These are phyloP conservation scores for Saturnispora bothae DNA, from an alignment of 805 yeast genomes.

Conservation along the genomic window DNA sequence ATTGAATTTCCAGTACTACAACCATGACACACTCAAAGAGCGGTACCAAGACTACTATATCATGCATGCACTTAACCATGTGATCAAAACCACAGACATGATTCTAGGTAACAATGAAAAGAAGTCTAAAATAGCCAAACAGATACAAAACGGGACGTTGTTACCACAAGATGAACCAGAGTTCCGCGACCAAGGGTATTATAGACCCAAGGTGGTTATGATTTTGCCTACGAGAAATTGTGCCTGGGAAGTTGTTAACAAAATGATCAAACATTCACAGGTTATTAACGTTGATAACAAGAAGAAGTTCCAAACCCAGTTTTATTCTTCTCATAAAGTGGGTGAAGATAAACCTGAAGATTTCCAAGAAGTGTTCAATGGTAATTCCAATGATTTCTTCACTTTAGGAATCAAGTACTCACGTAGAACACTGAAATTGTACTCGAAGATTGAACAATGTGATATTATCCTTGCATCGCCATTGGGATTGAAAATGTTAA, in stretches of 20 bases:
- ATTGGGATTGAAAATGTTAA: conserved; percentile 69
- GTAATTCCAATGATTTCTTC: conserved; percentile 87
- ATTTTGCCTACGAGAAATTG: conserved; percentile 76
- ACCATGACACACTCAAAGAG: conserved; percentile 29
- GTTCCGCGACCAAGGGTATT: conserved; percentile 87
- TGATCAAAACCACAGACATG: conserved; percentile 79
- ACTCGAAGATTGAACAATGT: conserved; percentile 71
- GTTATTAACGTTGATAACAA: conserved; percentile 72
- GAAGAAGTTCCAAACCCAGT: conserved; percentile 64
- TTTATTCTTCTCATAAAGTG: conserved; percentile 35
- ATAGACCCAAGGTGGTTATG: conserved; percentile 80
- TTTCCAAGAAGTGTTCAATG: conserved; percentile 68
- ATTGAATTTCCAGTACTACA: conserved; percentile 42
- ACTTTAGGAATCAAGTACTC: conserved; percentile 87
- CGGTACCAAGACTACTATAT: conserved; percentile 51
- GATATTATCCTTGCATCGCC: conserved; percentile 90
- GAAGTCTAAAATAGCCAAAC: conserved; percentile 30
- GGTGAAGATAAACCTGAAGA: conserved; percentile 59
- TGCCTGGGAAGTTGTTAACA: conserved; percentile 58
- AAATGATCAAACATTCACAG: conserved; percentile 52
- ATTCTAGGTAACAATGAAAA: conserved; percentile 66
- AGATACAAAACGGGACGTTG: conserved; percentile 26
- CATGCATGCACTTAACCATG: conserved; percentile 71
- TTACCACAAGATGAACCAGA: conserved; percentile 39
- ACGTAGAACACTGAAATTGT: conserved; percentile 74